Evolutionary conservation across 768 basidiomycete genomes (phyloP).

Genomic region (Hypholoma fasciculare): DNA sequence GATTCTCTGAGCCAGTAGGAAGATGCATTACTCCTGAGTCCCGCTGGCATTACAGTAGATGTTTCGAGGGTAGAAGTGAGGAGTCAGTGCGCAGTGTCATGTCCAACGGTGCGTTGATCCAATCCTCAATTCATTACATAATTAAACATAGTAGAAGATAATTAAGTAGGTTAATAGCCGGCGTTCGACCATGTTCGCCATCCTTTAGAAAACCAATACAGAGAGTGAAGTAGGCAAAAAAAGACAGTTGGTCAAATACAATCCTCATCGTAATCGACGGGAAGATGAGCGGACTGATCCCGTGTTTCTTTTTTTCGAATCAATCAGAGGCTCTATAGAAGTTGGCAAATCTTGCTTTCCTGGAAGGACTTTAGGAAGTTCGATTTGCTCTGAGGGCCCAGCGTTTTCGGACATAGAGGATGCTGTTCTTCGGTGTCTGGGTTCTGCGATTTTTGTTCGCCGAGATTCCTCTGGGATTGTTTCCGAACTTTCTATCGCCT

Average conservation of each 20-base stretch:
- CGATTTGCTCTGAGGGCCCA: slow-evolving; percentile 1
- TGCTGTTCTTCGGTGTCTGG: not conserved
- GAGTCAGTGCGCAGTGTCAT: not conserved
- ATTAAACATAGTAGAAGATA: not conserved
- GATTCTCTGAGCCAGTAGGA: not conserved
- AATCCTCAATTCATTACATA: slow-evolving; percentile 4
- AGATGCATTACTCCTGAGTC: slow-evolving; percentile 59
- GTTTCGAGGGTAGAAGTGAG: slow-evolving; percentile 4
- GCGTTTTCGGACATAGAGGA: slow-evolving; percentile 11
- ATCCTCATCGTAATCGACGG: slow-evolving; percentile 24
- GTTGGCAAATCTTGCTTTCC: slow-evolving; percentile 8
- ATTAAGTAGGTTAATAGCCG: not conserved
- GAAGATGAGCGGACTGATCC: slow-evolving; percentile 32
- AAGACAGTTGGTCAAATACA: not conserved
- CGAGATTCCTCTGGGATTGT: not conserved
- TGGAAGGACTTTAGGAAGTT: not conserved
- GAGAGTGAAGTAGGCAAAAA: not conserved
- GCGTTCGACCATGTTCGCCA: not conserved
- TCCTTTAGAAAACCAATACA: not conserved
- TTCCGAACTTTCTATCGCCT: not conserved
- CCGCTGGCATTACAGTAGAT: slow-evolving; percentile 52
- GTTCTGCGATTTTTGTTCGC: slow-evolving; percentile 1
- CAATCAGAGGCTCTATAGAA: slow-evolving; percentile 33
- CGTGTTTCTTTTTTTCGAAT: slow-evolving; percentile 41
- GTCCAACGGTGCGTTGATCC: not conserved